phyloP scores from a whole-genome alignment of 441 rosid genomes.

The Codiaeum variegatum region DNA sequence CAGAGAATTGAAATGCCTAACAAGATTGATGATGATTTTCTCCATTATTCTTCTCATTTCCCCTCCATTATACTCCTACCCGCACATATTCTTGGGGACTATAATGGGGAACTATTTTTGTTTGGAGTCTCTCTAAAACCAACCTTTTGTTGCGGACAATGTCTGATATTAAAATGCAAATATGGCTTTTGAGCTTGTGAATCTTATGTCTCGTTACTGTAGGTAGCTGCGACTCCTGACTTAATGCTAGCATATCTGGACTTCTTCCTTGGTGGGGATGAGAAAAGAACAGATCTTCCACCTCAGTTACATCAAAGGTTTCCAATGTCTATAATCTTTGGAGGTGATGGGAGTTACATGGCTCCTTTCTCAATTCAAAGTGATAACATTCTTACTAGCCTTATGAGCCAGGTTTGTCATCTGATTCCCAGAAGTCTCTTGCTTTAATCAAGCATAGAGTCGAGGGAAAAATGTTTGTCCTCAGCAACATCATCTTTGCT shows the following conservation, averaged over 20 bases:
- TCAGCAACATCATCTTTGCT: conserved; percentile 12
- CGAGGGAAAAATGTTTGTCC: conserved; percentile 13
- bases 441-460: neutral
- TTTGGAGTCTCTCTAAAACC: neutral
- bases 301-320: conserved; percentile 75
- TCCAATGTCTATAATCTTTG: conserved; percentile 84
- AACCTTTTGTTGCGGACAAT: neutral
- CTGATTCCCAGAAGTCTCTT: conserved; percentile 7
- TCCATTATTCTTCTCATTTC: no score
- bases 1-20: no score
- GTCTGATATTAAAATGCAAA: neutral
- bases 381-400: conserved; percentile 87
- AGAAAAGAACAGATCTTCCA: conserved; percentile 94
- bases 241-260: conserved; percentile 94
- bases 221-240: conserved; percentile 98
- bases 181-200: conserved; percentile 2
- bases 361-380: conserved; percentile 94
- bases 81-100: neutral
- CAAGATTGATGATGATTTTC: neutral
- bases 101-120: neutral
- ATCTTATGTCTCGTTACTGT: conserved; percentile 17
- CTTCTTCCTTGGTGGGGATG: conserved; percentile 99
- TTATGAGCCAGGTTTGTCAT: conserved; percentile 85
- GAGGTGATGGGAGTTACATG: conserved; percentile 99
- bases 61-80: no score